phyloP scores from a whole-genome alignment of 139 green algal species.

The Diplosphaera chodatii region DNA sequence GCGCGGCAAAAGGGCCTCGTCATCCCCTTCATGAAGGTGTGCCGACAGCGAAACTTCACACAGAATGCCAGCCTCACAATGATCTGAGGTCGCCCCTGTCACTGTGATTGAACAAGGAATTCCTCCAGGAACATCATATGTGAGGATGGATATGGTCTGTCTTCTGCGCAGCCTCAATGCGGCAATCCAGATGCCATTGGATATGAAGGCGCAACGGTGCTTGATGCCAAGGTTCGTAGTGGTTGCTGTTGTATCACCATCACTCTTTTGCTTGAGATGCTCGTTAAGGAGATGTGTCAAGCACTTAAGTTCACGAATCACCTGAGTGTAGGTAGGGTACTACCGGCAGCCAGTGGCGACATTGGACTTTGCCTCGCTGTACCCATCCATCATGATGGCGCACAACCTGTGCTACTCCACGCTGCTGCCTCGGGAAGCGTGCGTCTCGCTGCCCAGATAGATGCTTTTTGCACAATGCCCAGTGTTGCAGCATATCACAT shows the following conservation, averaged over 20 bases:
- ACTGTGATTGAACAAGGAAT: no score
- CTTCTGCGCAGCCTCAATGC: constrained; percentile 15
- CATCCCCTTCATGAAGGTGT: constrained; percentile 77
- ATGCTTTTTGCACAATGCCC: no score
- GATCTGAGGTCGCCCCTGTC: no score
- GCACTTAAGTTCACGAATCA: no score
- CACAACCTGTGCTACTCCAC: constrained; percentile 99
- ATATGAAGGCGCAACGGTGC: constrained; percentile 96
- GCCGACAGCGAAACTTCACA: no score
- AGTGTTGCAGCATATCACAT: no score
- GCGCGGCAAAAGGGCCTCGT: constrained; percentile 64
- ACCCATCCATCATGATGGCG: constrained; percentile 99
- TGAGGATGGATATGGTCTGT: no score
- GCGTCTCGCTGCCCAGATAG: neutral
- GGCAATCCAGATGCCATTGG: constrained; percentile 49
- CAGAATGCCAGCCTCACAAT: no score
- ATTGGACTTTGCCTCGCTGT: constrained; percentile 97
- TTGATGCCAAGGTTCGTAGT: constrained; percentile 77
- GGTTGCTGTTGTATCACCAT: neutral
- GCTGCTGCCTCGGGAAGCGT: constrained; percentile 62
- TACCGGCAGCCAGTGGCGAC: constrained; percentile 91
- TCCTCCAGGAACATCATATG: no score
- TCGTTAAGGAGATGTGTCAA: no score
- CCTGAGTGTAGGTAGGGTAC: constrained; percentile 66
- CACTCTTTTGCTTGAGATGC: no score